Percentiles rank a stretch among this genome's conserved stretches.
phyloP scores from a whole-genome alignment of 495 filamentous ascomycete genomes.

The Xylaria cubensis region DNA sequence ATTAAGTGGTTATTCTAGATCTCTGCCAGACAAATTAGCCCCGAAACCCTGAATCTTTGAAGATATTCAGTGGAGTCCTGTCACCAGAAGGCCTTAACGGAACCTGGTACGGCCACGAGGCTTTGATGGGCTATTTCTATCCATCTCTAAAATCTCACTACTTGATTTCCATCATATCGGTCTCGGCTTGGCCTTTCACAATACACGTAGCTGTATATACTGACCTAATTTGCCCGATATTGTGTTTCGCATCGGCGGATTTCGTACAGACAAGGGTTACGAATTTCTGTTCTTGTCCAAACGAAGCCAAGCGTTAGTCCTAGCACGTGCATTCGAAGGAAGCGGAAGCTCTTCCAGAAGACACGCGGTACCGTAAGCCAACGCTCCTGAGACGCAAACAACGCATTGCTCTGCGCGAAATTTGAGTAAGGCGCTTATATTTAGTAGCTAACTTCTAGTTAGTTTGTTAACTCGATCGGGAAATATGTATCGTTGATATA shows the following conservation, averaged over 20 bases:
- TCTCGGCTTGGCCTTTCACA: background rate
- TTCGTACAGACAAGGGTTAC: background rate
- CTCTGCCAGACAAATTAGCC: conserved; percentile 12
- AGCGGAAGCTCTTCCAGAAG: conserved; percentile 15
- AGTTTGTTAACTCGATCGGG: background rate
- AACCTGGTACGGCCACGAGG: conserved; percentile 8
- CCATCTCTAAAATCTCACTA: background rate
- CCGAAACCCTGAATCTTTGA: background rate
- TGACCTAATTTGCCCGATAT: background rate
- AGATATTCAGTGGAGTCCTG: background rate
- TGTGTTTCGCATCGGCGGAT: conserved; percentile 1
- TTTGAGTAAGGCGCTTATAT: conserved; percentile 2
- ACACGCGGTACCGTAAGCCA: background rate
- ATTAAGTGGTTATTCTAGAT: background rate
- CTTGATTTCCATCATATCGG: background rate
- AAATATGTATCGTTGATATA: background rate
- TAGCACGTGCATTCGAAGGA: conserved; percentile 2
- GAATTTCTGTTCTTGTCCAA: background rate
- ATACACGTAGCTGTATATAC: background rate
- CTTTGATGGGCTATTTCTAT: background rate
- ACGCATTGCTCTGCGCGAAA: conserved; percentile 4
- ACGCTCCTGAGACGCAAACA: background rate
- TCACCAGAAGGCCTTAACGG: background rate
- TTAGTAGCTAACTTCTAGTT: background rate
- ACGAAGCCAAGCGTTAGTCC: background rate